Conservation (phyloP, 768 basidiomycete species). For the Pholiota microspora region DNA sequence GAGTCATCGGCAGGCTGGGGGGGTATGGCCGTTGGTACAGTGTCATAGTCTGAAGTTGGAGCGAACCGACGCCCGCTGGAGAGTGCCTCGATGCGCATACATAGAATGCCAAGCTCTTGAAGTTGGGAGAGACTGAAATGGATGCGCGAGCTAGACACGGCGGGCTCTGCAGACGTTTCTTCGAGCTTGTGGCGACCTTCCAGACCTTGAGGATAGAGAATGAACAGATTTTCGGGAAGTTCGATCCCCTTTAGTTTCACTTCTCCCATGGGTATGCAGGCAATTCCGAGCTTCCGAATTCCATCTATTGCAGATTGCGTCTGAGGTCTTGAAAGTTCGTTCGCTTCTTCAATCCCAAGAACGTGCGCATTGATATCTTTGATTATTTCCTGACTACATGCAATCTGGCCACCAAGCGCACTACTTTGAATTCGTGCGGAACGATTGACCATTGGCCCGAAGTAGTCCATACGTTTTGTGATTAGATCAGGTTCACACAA, state of each 20-base stretch:
- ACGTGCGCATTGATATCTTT: conserved; percentile 73
- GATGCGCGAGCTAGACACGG: conserved; percentile 51
- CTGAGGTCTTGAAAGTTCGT: conserved; percentile 58
- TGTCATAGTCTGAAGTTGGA: conserved; percentile 35
- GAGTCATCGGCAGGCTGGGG: background rate
- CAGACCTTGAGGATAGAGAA: conserved; percentile 76
- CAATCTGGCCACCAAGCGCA: conserved; percentile 92
- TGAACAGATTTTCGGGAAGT: conserved; percentile 79
- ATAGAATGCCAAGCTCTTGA: conserved; percentile 64
- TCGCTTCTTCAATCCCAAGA: conserved; percentile 49
- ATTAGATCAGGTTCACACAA: conserved; percentile 90
- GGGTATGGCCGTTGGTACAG: conserved; percentile 4
- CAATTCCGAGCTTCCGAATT: conserved; percentile 68
- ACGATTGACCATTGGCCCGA: conserved; percentile 95
- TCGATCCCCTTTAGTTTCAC: conserved; percentile 94
- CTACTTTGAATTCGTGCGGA: conserved; percentile 79
- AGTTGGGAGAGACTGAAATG: conserved; percentile 75
- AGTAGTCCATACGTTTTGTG: conserved; percentile 96
- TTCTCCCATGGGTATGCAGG: conserved; percentile 78
- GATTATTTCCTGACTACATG: conserved; percentile 85
- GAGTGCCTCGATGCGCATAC: conserved; percentile 69
- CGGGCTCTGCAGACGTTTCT: conserved; percentile 29
- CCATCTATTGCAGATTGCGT: conserved; percentile 65
- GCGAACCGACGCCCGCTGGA: conserved; percentile 61
- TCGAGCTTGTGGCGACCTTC: conserved; percentile 66